Percentiles rank a stretch among this genome's conserved stretches.
These are phyloP conservation scores for Aegle marmelos DNA, from an alignment of 345 rosid genomes.

Conservation along the genomic window DNA sequence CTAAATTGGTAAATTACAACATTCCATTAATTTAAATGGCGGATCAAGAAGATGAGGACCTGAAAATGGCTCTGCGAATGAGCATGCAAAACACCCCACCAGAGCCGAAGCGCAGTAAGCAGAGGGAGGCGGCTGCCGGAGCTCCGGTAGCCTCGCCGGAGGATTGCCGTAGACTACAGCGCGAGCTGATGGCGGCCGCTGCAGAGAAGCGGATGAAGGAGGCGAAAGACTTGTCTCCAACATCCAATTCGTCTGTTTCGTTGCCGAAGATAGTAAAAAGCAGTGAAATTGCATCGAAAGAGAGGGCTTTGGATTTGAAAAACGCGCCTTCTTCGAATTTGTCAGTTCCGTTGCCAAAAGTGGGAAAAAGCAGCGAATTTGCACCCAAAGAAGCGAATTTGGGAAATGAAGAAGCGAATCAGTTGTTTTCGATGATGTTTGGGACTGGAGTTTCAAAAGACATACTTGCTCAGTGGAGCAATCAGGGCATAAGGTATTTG, in stretches of 20 bases:
- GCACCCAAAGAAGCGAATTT: slow-evolving; percentile 46
- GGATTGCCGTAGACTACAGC: slow-evolving; percentile 61
- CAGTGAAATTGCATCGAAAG: slow-evolving; percentile 23
- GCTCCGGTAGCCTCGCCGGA: slow-evolving; percentile 47
- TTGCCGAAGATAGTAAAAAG: slow-evolving; percentile 17
- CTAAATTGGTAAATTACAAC: slow-evolving; percentile 16
- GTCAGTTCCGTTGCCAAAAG: not conserved
- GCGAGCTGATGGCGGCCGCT: slow-evolving; percentile 97
- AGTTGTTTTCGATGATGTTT: slow-evolving; percentile 75
- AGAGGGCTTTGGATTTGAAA: slow-evolving; percentile 25
- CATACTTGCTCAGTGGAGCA: slow-evolving; percentile 89
- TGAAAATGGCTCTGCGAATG: slow-evolving; percentile 81
- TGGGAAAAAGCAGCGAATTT: slow-evolving; percentile 24
- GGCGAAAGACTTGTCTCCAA: slow-evolving; percentile 25
- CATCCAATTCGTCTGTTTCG: slow-evolving; percentile 28
- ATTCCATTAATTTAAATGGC: slow-evolving; percentile 45
- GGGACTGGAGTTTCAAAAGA: slow-evolving; percentile 67
- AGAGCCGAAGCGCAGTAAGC: slow-evolving; percentile 96
- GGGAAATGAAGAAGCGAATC: slow-evolving; percentile 48
- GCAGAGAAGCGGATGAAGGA: slow-evolving; percentile 84
- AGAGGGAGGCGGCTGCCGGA: slow-evolving; percentile 51
- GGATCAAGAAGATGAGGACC: slow-evolving; percentile 94
- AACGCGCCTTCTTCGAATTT: not conserved
- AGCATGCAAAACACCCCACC: slow-evolving; percentile 89
- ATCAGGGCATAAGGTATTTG: slow-evolving; percentile 90